Base-by-base conservation (phyloP, 805 yeast genomes). In the Metschnikowia reukaufii region DNA sequence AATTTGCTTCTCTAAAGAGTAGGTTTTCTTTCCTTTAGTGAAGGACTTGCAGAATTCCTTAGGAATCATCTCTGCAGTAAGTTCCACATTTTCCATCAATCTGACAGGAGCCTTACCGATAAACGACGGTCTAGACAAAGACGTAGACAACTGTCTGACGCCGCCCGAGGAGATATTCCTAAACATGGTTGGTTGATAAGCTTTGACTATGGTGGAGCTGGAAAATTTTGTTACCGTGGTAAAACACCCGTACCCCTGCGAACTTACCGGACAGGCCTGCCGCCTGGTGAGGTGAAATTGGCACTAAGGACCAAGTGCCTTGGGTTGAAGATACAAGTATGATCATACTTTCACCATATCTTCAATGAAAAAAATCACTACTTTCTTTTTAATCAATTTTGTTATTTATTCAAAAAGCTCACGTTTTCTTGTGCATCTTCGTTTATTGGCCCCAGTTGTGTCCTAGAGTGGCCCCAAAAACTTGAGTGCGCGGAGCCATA, bases 21-120 rank as follows among this genome's bases (percentile, higher is more conserved):
- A 70, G 2, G 76, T 72, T 36, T 79, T 73, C 56, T 79, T 77
- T 16, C 96, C 95, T 60, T 84, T 84, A 60, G 82, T 77, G 67
- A 85, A 79, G 32, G 77, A 63, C 56, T 73, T 77, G 56, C 89
- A 86, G 45, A 71, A 71, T 56, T 72, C 77, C 30, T 70, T 70
- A 2, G 79, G 73, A 43, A 84, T 70, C 38, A 77, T 63, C 60
- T 75, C 69, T 42, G 79, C 58, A 46, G 64, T 61, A 50, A 81
- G 60, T 47, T 68, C 60, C 25, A 88, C 88, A 18, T 81, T 88
- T 18, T 79, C 77, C 2, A 87, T 78, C 17, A 88, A 54, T 53
- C 79, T 73, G 38, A 92, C 79, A 5, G 97, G 96, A 7, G 84
- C 70, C 25, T 86, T 79, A 6, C 98, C 98, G 42, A 92, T 79